phyloP scores from a whole-genome alignment of 2,329 filamentous ascomycete species.

The Endocalyx cinctus region DNA sequence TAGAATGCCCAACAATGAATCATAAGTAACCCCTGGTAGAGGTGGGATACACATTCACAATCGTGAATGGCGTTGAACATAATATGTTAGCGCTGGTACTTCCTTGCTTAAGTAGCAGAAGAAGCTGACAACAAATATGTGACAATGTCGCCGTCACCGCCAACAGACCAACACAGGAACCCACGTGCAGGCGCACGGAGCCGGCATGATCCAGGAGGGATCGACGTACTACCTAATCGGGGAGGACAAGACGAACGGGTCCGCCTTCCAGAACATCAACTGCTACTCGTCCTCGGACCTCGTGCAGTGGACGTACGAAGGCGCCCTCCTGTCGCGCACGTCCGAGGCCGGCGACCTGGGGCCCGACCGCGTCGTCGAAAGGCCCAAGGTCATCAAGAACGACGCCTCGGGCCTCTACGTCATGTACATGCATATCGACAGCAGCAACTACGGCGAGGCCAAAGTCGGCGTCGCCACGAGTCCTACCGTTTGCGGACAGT shows the following conservation, averaged over 20 bases:
- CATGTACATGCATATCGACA: conserved; percentile 67
- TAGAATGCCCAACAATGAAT: too few species aligned
- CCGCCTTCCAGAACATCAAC: conserved; percentile 59
- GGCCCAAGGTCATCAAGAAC: conserved; percentile 67
- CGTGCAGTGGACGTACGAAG: conserved; percentile 59
- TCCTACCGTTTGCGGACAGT: conserved; percentile 55
- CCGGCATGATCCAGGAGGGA: conserved; percentile 55
- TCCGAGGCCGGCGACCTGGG: conserved; percentile 52
- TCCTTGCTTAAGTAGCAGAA: too few species aligned
- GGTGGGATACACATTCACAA: too few species aligned
- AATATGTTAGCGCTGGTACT: too few species aligned
- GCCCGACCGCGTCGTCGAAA: conserved; percentile 58
- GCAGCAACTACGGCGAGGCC: conserved; percentile 54
- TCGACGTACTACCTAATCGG: conserved; percentile 63
- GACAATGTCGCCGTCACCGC: too few species aligned
- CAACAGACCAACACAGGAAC: conserved; percentile 22
- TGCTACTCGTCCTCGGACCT: conserved; percentile 62
- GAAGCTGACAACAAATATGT: too few species aligned
- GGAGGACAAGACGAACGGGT: conserved; percentile 63
- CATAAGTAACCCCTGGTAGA: too few species aligned
- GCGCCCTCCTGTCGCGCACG: conserved; percentile 52
- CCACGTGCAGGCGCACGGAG: conserved; percentile 63
- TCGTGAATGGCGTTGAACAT: too few species aligned
- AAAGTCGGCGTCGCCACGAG: conserved; percentile 60
- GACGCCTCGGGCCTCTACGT: conserved; percentile 60